A percentile compares a stretch with the other conserved stretches of the same genome.
phyloP scores from a whole-genome alignment of 176 grass and related monocot genomes.

The Lolium rigidum region DNA sequence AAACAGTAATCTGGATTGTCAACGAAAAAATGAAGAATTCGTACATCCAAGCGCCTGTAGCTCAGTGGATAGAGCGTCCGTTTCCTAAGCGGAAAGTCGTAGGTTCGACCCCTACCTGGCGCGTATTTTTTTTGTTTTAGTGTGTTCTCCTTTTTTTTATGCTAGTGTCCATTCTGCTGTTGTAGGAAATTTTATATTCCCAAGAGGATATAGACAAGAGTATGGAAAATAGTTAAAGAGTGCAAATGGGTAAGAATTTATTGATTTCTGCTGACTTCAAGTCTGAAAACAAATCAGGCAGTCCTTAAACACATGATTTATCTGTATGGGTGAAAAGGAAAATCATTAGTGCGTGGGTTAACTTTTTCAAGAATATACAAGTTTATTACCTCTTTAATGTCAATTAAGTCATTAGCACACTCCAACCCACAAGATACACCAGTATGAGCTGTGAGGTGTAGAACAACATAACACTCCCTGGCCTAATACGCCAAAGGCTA shows the following conservation, averaged over 20 bases:
- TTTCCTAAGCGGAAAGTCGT: slow-evolving; percentile 78
- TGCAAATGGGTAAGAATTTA: background rate
- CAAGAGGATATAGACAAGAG: too few species aligned
- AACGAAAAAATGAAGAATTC: background rate
- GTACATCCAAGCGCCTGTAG: slow-evolving; percentile 63
- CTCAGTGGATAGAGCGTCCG: slow-evolving; percentile 99
- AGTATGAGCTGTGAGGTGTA: background rate
- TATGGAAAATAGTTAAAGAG: background rate
- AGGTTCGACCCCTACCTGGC: slow-evolving; percentile 80
- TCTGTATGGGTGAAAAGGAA: background rate
- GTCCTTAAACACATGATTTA: background rate
- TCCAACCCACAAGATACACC: slow-evolving; percentile 25
- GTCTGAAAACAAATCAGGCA: background rate
- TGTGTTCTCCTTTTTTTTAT: background rate
- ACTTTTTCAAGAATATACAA: background rate
- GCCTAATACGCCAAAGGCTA: background rate
- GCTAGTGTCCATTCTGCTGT: background rate
- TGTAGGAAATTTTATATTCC: background rate
- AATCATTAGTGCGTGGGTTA: background rate
- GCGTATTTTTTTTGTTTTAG: background rate
- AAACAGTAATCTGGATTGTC: background rate
- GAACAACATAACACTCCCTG: background rate
- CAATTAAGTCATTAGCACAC: background rate
- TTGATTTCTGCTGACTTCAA: background rate
- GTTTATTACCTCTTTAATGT: background rate